These are phyloP conservation scores for Cyclotella sp. DNA, from an alignment of 108 stramenopile species.

Conservation along the genomic window DNA sequence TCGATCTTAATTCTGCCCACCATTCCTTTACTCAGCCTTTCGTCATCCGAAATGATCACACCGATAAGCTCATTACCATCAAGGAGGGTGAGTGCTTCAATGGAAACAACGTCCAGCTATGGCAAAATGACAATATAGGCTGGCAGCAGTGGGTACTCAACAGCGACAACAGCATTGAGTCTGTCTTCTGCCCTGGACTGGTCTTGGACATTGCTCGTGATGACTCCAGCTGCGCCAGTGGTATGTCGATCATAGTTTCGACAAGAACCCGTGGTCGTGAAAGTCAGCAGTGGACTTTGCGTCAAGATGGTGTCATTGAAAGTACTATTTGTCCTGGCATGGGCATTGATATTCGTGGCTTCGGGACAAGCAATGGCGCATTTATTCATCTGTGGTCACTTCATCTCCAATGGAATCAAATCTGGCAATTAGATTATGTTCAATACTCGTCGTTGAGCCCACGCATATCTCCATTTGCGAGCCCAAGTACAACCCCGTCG, in stretches of 20 bases:
- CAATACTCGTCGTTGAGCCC: background rate
- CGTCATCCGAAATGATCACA: background rate
- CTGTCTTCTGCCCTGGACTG: constrained; percentile 12
- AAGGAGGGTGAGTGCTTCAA: background rate
- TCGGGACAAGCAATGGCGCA: constrained; percentile 3
- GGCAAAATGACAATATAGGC: background rate
- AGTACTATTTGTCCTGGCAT: background rate
- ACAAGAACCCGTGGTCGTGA: background rate
- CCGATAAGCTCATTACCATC: constrained; percentile 2
- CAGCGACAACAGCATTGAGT: constrained; percentile 2
- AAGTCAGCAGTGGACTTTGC: constrained; percentile 6
- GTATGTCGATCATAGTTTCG: background rate
- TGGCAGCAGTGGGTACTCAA: constrained; percentile 5
- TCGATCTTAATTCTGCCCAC: background rate
- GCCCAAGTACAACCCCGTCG: background rate
- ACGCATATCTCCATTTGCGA: background rate
- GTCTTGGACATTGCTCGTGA: constrained; percentile 10
- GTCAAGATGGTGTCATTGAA: constrained; percentile 6
- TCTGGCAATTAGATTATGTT: background rate
- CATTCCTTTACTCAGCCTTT: background rate
- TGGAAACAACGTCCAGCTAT: background rate
- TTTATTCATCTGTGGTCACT: constrained; percentile 3
- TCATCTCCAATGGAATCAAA: background rate
- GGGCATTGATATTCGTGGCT: constrained; percentile 13
- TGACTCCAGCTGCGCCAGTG: background rate